These are phyloP conservation scores for Fusarium algeriense DNA, from an alignment of 2,329 filamentous ascomycete species.

Conservation along the genomic window DNA sequence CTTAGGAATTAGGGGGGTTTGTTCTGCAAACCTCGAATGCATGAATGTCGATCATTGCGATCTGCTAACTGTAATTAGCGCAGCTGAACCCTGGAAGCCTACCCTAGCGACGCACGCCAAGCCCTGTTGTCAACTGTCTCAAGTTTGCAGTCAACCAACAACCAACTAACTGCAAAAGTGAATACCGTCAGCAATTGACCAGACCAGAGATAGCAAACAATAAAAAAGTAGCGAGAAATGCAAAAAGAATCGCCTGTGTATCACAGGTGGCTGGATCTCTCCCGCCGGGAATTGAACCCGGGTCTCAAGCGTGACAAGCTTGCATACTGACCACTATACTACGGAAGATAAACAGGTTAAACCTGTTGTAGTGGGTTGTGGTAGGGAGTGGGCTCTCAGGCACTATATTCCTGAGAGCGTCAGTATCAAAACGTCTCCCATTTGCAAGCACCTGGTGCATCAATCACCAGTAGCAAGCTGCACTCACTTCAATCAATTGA, in stretches of 20 bases:
- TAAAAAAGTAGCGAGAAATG: rapidly evolving
- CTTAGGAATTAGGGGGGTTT: neutral
- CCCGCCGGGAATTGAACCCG: slow-evolving; percentile 27
- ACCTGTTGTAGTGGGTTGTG: slow-evolving; percentile 13
- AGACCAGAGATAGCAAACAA: rapidly evolving
- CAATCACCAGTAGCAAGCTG: too few relatives aligned
- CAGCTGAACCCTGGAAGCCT: neutral
- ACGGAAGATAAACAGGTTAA: slow-evolving; percentile 18
- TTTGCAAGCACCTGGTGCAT: too few relatives aligned
- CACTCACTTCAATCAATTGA: too few relatives aligned
- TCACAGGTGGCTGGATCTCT: slow-evolving; percentile 32
- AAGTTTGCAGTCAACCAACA: neutral
- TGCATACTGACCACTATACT: too few relatives aligned
- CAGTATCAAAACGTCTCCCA: too few relatives aligned
- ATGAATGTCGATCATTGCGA: slow-evolving; percentile 13
- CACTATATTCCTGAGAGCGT: rapidly evolving
- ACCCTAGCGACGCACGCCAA: neutral
- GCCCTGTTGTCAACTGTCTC: neutral
- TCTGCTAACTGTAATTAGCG: slow-evolving; percentile 14
- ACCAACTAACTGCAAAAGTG: neutral
- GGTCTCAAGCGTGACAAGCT: slow-evolving; percentile 34
- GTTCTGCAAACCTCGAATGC: neutral
- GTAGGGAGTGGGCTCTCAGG: rapidly evolving
- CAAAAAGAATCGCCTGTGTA: slow-evolving; percentile 14
- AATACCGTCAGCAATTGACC: neutral